These are phyloP conservation scores for Ogataea paraovalis DNA, from an alignment of 805 yeast genomes.

Conservation along the genomic window DNA sequence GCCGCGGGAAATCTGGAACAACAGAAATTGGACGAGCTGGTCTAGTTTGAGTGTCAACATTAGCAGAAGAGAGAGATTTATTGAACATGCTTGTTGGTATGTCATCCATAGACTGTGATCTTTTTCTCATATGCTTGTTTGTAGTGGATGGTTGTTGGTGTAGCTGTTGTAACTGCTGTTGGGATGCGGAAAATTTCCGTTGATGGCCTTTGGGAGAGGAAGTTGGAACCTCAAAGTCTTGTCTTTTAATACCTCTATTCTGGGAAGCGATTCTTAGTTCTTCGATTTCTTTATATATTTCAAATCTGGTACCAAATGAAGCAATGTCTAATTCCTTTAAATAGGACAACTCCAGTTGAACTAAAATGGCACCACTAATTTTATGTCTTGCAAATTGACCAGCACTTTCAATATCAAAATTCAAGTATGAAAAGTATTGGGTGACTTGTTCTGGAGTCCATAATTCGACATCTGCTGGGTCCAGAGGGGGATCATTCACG, in stretches of 20 bases:
- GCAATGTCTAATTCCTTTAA: slow-evolving; percentile 88
- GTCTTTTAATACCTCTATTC: slow-evolving; percentile 7
- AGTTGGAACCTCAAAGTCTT: background rate
- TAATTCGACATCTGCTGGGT: slow-evolving; percentile 44
- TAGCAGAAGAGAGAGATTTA: slow-evolving; percentile 1
- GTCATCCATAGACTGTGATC: slow-evolving; percentile 51
- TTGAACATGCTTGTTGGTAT: slow-evolving; percentile 12
- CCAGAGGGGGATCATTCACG: slow-evolving; percentile 22
- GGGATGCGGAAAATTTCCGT: background rate
- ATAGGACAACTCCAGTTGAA: slow-evolving; percentile 81
- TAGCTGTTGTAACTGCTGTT: slow-evolving; percentile 5
- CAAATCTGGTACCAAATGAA: slow-evolving; percentile 94
- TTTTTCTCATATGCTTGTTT: slow-evolving; percentile 40
- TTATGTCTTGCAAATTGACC: slow-evolving; percentile 82
- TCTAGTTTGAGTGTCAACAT: slow-evolving; percentile 1
- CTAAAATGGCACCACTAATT: slow-evolving; percentile 78
- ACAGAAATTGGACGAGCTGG: slow-evolving; percentile 19
- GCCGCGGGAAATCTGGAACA: slow-evolving; percentile 15
- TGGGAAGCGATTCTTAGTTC: slow-evolving; percentile 40
- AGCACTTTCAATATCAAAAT: slow-evolving; percentile 72
- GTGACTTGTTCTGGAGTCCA: slow-evolving; percentile 92
- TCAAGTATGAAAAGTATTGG: slow-evolving; percentile 64
- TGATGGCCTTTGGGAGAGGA: background rate
- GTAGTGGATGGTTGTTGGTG: slow-evolving; percentile 20
- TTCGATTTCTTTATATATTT: slow-evolving; percentile 85